Conservation (phyloP, 768 basidiomycete genomes). For the Rhodotorula babjevae region DNA sequence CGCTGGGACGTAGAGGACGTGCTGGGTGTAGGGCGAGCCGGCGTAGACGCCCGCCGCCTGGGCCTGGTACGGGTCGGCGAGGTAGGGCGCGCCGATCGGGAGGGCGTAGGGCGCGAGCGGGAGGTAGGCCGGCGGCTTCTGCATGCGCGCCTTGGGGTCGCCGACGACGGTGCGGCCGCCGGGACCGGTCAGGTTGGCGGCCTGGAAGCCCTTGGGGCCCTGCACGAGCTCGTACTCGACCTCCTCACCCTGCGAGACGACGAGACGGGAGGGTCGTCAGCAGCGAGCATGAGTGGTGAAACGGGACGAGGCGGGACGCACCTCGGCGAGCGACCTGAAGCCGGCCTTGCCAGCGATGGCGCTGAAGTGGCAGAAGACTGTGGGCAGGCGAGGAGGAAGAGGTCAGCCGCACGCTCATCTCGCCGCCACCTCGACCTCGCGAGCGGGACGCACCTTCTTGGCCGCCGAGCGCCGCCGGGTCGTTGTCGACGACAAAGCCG, state of each 20-base stretch:
- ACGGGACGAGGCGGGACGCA: slow-evolving; percentile 5
- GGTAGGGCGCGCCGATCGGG: slow-evolving; percentile 32
- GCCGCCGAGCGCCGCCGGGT: slow-evolving; percentile 42
- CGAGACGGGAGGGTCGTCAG: background rate
- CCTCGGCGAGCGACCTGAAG: slow-evolving; percentile 43
- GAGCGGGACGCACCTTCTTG: slow-evolving; percentile 37
- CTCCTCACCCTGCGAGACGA: slow-evolving; percentile 26
- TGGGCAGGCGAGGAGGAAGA: no score
- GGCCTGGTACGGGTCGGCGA: slow-evolving; percentile 42
- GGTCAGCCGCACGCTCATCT: background rate
- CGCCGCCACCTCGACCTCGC: background rate
- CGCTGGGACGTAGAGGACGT: slow-evolving; percentile 42
- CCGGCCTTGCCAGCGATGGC: slow-evolving; percentile 42
- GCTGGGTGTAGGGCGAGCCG: slow-evolving; percentile 43
- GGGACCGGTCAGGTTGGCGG: slow-evolving; percentile 42
- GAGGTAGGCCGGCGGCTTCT: slow-evolving; percentile 33
- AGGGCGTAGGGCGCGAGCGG: slow-evolving; percentile 35
- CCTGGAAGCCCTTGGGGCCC: slow-evolving; percentile 44
- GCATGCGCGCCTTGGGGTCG: slow-evolving; percentile 31
- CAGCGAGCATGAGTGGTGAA: no score
- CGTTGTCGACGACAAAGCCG: slow-evolving; percentile 43
- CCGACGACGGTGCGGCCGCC: slow-evolving; percentile 37
- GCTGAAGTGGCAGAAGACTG: slow-evolving; percentile 44
- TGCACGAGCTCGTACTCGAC: slow-evolving; percentile 44
- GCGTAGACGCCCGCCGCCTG: slow-evolving; percentile 43